Conservation (phyloP, 2,329 filamentous ascomycete genomes). For the Ascochyta fabae region DNA sequence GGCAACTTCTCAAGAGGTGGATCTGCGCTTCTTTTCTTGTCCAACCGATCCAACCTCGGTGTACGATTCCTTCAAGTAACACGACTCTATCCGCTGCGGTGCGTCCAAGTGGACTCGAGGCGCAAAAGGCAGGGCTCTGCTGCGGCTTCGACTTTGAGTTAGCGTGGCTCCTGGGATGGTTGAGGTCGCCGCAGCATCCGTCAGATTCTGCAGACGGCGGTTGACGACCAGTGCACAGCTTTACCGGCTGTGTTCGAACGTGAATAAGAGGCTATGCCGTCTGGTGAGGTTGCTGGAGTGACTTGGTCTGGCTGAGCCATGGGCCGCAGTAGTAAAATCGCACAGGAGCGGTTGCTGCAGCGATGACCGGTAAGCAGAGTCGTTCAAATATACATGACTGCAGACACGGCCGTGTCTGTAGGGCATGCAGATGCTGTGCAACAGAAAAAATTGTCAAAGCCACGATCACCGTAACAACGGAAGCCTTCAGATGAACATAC, state of each 20-base stretch:
- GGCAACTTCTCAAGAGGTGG: slow-evolving; percentile 7
- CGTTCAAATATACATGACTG: slow-evolving; percentile 12
- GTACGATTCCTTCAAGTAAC: background rate
- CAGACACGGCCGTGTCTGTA: slow-evolving; percentile 8
- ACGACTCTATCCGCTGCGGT: background rate
- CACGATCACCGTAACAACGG: too few species aligned
- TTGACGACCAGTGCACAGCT: background rate
- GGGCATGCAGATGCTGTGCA: slow-evolving; percentile 16
- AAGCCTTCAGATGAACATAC: too few species aligned
- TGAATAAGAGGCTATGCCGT: slow-evolving; percentile 16
- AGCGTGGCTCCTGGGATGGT: slow-evolving; percentile 10
- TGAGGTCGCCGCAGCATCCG: slow-evolving; percentile 23
- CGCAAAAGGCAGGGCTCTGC: background rate
- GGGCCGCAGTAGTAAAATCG: slow-evolving; percentile 5
- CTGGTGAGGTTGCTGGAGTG: slow-evolving; percentile 17
- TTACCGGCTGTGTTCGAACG: slow-evolving; percentile 14
- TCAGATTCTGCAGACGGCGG: slow-evolving; percentile 18
- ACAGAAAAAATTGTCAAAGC: slow-evolving; percentile 1
- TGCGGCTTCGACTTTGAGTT: slow-evolving; percentile 11
- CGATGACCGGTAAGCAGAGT: slow-evolving; percentile 9
- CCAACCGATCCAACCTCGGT: background rate
- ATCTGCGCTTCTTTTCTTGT: background rate
- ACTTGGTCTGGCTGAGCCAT: slow-evolving; percentile 17
- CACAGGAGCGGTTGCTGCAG: slow-evolving; percentile 14
- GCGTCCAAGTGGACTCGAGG: background rate